phyloP scores from a whole-genome alignment of 768 basidiomycete genomes.

The Hemileccinum impolitum region DNA sequence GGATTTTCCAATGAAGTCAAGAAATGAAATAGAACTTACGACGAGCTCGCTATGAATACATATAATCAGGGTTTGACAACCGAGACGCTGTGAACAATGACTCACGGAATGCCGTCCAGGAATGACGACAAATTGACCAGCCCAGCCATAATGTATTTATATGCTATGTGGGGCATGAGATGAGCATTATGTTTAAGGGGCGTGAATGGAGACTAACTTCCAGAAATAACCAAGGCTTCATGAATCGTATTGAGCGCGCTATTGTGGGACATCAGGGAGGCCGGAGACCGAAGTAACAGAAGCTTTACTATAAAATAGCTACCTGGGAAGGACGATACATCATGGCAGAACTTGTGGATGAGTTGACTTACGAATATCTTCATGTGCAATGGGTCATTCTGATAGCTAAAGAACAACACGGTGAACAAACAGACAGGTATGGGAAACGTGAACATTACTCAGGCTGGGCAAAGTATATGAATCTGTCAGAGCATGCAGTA shows the following conservation, averaged over 20 bases:
- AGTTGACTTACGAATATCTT: not conserved
- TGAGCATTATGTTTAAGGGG: not conserved
- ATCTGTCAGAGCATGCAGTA: not conserved
- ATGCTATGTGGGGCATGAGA: not conserved
- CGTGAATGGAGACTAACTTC: not conserved
- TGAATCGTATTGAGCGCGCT: not conserved
- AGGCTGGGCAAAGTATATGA: constrained; percentile 3
- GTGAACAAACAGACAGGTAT: not conserved
- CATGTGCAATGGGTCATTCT: not conserved
- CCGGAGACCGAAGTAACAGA: not conserved
- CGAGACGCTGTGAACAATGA: not conserved
- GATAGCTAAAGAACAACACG: not conserved
- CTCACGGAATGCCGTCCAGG: not conserved
- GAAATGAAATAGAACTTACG: not conserved
- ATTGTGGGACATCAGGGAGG: not conserved
- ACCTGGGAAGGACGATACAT: not conserved
- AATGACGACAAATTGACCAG: not conserved
- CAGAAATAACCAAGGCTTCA: not conserved
- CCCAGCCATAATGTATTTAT: not conserved
- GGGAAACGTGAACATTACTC: not conserved
- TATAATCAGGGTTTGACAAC: not conserved
- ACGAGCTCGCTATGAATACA: not conserved
- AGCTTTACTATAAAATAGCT: not conserved
- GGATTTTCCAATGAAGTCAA: not conserved
- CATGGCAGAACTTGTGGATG: not conserved